These are phyloP conservation scores for Paecilomyces dactylethromorphus DNA, from an alignment of 2,329 filamentous ascomycete genomes.

Conservation along the genomic window DNA sequence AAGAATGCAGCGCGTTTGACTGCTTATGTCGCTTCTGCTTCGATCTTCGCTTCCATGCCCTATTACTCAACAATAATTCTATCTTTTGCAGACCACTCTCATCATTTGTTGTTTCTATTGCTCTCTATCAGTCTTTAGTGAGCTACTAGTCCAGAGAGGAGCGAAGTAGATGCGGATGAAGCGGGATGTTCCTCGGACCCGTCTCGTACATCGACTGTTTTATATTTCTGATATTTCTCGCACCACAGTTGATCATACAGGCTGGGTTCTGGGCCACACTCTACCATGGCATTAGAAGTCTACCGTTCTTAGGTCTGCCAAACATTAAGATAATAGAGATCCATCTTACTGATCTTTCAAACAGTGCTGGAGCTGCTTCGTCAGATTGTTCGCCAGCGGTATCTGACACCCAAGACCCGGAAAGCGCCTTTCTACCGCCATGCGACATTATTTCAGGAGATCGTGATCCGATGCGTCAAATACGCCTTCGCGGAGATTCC, in stretches of 20 bases:
- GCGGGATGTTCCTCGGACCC: slow-evolving; percentile 63
- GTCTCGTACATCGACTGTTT: slow-evolving; percentile 71
- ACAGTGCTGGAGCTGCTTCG: slow-evolving; percentile 54
- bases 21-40: too few species aligned
- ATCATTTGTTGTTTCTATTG: background rate
- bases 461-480: slow-evolving; percentile 69
- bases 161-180: background rate
- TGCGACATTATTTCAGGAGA: slow-evolving; percentile 68
- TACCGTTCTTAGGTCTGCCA: slow-evolving; percentile 61
- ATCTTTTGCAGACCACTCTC: background rate
- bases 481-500: slow-evolving; percentile 71
- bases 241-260: slow-evolving; percentile 63
- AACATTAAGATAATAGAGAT: background rate
- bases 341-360: background rate
- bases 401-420: slow-evolving; percentile 39
- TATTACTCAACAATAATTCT: too few species aligned
- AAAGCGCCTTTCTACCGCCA: slow-evolving; percentile 60
- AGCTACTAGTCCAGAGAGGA: background rate
- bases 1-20: too few species aligned
- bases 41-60: too few species aligned
- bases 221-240: slow-evolving; percentile 63
- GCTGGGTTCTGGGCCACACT: slow-evolving; percentile 57
- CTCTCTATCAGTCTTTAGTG: background rate
- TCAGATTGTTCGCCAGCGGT: slow-evolving; percentile 53
- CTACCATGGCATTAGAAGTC: slow-evolving; percentile 51